Percentiles rank a stretch among this genome's conserved stretches.
phyloP scores from a whole-genome alignment of 106 monocot genomes.

The Allium cepa region DNA sequence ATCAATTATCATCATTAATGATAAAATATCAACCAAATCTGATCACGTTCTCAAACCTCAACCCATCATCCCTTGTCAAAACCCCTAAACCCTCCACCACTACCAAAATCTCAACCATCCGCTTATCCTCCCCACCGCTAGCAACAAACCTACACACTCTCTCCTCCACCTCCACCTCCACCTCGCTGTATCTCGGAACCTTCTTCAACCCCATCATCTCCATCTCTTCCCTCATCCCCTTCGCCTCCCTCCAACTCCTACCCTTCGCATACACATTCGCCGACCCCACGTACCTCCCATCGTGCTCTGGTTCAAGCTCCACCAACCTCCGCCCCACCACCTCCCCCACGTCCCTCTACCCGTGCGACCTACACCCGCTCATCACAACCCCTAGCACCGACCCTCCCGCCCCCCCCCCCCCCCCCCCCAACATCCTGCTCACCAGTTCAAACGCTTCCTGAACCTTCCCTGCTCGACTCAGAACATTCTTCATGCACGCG shows the following conservation, averaged over 20 bases:
- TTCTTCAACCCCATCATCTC: background rate
- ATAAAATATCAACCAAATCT: no score
- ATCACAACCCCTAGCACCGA: conserved; percentile 37
- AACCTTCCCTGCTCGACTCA: conserved; percentile 29
- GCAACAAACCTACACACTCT: no score
- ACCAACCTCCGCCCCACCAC: conserved; percentile 15
- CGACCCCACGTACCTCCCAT: conserved; percentile 26
- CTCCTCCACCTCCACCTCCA: no score
- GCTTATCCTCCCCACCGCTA: no score
- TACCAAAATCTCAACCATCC: no score
- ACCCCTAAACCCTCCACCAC: no score
- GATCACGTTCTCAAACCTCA: no score
- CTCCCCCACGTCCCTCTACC: conserved; percentile 25
- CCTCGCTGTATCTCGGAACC: no score
- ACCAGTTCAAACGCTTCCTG: conserved; percentile 29
- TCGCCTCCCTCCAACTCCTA: conserved; percentile 32
- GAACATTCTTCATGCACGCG: conserved; percentile 36
- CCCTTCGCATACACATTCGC: conserved; percentile 41
- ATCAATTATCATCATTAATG: no score
- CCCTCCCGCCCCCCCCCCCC: conserved; percentile 35
- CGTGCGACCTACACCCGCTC: conserved; percentile 16
- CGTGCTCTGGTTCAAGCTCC: conserved; percentile 36
- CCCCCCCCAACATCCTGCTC: conserved; percentile 34
- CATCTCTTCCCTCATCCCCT: conserved; percentile 28
- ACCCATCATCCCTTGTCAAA: no score